Conservation (phyloP, 805 yeast species). For the Hanseniaspora nectarophila region DNA sequence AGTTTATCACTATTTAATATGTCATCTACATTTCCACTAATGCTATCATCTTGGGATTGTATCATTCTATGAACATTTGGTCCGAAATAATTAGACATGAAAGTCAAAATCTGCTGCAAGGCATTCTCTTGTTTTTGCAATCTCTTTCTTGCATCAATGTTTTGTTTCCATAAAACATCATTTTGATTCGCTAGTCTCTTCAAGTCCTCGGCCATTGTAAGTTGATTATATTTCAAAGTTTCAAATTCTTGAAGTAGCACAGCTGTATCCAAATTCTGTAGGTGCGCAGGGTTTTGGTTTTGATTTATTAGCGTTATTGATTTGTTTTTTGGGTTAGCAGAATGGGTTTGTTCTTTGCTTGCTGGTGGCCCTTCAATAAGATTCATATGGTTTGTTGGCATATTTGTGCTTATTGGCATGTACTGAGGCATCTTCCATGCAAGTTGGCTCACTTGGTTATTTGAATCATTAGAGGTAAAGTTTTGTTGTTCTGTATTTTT, state of each 20-base stretch:
- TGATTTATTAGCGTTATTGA: constrained; percentile 16
- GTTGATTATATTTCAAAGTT: constrained; percentile 62
- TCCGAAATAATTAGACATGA: constrained; percentile 48
- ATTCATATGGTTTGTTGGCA: constrained; percentile 4
- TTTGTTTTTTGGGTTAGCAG: constrained; percentile 19
- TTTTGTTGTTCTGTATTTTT: not conserved
- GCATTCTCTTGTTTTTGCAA: constrained; percentile 79
- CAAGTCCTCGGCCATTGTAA: constrained; percentile 72
- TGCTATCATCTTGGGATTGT: constrained; percentile 3
- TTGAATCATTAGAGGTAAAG: not conserved
- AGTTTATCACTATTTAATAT: not conserved
- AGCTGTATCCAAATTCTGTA: constrained; percentile 13
- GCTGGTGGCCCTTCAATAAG: constrained; percentile 5
- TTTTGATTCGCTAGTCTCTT: constrained; percentile 76
- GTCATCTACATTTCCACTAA: not conserved
- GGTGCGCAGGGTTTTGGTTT: constrained; percentile 1
- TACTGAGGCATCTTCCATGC: constrained; percentile 13
- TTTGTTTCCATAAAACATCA: constrained; percentile 83
- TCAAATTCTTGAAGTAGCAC: constrained; percentile 61
- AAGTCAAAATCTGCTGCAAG: constrained; percentile 73
- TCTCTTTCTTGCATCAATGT: constrained; percentile 68
- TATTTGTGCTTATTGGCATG: constrained; percentile 1
- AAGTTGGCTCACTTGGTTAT: not conserved
- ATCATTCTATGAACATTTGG: constrained; percentile 12
- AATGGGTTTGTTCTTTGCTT: not conserved